Evolutionary conservation across 306 rosid genomes (phyloP).

Genomic region (Quercus dentata): DNA sequence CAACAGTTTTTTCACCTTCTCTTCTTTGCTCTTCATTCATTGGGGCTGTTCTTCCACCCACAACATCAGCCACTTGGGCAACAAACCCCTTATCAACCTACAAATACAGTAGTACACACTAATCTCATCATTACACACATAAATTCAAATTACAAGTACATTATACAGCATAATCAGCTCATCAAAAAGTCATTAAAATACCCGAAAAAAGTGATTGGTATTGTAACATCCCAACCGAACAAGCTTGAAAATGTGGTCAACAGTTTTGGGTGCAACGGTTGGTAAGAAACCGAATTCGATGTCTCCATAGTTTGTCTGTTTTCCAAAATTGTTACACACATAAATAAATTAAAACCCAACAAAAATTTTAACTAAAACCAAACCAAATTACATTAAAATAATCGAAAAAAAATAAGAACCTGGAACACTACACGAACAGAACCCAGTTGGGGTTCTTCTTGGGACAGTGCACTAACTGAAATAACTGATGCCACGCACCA

Average conservation of each 20-base stretch:
- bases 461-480: constrained; percentile 23
- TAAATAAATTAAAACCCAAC: no score
- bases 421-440: constrained; percentile 82
- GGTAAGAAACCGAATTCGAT: constrained; percentile 95
- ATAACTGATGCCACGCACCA: constrained; percentile 16
- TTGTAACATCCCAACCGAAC: constrained; percentile 89
- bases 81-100: constrained; percentile 96
- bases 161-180: no score
- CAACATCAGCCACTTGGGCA: constrained; percentile 93
- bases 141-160: not conserved
- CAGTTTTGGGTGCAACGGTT: constrained; percentile 83
- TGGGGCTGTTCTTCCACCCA: constrained; percentile 69
- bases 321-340: constrained; percentile 14
- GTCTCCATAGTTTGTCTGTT: constrained; percentile 87
- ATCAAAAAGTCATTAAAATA: constrained; percentile 7
- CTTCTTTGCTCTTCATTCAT: constrained; percentile 76
- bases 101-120: constrained; percentile 3
- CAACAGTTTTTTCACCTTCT: constrained; percentile 65
- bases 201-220: constrained; percentile 93
- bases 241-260: constrained; percentile 89
- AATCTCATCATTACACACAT: constrained; percentile 19
- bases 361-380: not conserved
- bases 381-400: constrained; percentile 1
- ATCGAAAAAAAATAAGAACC: constrained; percentile 28
- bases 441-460: constrained; percentile 61